phyloP scores from a whole-genome alignment of 2,329 filamentous ascomycete species.

The Lecanicillium sp. region DNA sequence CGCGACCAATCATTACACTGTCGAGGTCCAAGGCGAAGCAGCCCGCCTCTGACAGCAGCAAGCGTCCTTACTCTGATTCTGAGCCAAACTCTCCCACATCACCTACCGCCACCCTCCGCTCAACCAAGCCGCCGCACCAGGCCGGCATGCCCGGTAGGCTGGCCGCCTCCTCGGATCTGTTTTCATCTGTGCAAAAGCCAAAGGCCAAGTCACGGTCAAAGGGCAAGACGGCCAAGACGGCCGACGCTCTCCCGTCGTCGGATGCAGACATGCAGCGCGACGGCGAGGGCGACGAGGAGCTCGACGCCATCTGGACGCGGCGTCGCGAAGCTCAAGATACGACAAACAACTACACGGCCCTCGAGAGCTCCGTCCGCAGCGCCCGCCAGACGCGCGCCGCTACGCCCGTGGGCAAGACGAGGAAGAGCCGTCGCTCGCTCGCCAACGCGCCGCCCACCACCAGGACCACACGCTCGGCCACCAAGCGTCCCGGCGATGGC shows the following conservation, averaged over 20 bases:
- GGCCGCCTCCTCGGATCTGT: conserved; percentile 24
- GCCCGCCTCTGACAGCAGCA: conserved; percentile 28
- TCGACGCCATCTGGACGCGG: conserved; percentile 28
- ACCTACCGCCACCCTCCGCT: conserved; percentile 14
- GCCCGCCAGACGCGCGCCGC: conserved; percentile 22
- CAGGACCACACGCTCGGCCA: conserved; percentile 43
- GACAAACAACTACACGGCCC: conserved; percentile 30
- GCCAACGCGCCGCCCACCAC: conserved; percentile 27
- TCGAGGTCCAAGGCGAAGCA: background rate
- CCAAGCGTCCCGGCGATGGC: conserved; percentile 51
- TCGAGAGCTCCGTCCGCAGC: conserved; percentile 35
- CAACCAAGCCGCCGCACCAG: conserved; percentile 18
- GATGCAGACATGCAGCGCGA: conserved; percentile 20
- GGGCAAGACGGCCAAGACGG: background rate
- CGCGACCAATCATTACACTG: conserved; percentile 32
- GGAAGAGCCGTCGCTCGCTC: conserved; percentile 31
- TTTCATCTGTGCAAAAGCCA: conserved; percentile 25
- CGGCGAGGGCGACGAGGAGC: conserved; percentile 19
- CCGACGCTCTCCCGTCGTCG: conserved; percentile 1
- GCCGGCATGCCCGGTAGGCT: conserved; percentile 37
- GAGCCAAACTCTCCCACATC: conserved; percentile 28
- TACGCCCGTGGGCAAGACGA: conserved; percentile 29
- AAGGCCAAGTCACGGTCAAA: conserved; percentile 19
- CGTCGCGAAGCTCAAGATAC: conserved; percentile 33
- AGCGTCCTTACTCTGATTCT: conserved; percentile 30